Percentiles rank a stretch among this genome's conserved stretches.
Conservation (phyloP, 2,329 filamentous ascomycete species). For the Colletotrichum tanaceti region DNA sequence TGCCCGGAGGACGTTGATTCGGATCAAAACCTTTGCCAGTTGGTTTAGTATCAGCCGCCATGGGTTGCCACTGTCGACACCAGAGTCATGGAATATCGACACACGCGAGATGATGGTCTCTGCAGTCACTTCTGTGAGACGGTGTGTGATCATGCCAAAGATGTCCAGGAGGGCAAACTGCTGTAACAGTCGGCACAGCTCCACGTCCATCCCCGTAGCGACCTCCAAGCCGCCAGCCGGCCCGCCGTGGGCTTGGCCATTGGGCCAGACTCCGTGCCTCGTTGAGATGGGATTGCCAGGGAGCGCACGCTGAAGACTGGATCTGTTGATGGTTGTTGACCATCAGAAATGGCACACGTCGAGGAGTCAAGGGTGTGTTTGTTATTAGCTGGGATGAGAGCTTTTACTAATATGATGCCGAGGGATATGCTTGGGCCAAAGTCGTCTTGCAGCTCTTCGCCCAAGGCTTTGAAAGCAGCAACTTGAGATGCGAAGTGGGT, state of each 20-base stretch:
- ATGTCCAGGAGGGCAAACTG: conserved; percentile 16
- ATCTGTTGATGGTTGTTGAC: background rate
- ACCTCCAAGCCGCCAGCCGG: background rate
- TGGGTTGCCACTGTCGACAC: background rate
- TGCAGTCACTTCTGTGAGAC: background rate
- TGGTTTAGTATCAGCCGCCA: conserved; percentile 14
- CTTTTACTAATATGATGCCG: conserved; percentile 21
- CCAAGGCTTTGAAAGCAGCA: background rate
- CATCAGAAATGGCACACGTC: rapidly evolving
- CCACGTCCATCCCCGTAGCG: background rate
- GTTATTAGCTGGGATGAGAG: conserved; percentile 24
- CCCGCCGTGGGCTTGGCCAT: no score
- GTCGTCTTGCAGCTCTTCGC: conserved; percentile 1
- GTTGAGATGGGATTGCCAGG: conserved; percentile 18
- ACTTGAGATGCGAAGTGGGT: conserved; percentile 14
- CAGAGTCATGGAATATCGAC: background rate
- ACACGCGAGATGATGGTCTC: background rate
- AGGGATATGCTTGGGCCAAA: background rate
- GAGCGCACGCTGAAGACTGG: conserved; percentile 21
- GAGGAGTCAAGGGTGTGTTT: background rate
- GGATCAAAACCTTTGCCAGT: conserved; percentile 10
- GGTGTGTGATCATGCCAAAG: conserved; percentile 10
- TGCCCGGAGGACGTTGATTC: conserved; percentile 15
- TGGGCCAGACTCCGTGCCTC: conserved; percentile 6
- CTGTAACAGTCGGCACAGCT: background rate